Conservation (phyloP, 345 rosid genomes). For the Salix udensis region DNA sequence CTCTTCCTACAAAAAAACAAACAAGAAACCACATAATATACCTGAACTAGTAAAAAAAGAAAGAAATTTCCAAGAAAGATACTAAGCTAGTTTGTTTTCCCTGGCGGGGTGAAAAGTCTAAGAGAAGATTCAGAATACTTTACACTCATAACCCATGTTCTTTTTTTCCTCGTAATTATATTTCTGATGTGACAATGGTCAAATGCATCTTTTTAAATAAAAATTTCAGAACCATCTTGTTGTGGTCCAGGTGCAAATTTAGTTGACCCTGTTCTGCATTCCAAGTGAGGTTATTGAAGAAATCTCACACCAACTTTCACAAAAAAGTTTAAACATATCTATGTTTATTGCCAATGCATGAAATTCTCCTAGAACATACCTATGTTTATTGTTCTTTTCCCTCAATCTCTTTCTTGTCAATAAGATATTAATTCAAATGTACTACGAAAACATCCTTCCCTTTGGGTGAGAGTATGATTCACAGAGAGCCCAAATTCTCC, state of each 20-base stretch:
- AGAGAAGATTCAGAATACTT: no score
- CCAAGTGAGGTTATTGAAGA: neutral
- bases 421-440: no score
- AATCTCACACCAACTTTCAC: neutral
- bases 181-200: neutral
- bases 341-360: no score
- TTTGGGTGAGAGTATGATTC: no score
- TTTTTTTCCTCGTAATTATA: no score
- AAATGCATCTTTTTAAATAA: neutral
- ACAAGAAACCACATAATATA: neutral
- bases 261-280: neutral
- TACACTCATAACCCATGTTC: no score
- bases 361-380: neutral
- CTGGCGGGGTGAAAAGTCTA: neutral
- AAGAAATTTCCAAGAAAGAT: neutral
- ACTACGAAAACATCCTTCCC: no score
- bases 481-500: no score
- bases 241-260: neutral
- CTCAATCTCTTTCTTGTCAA: no score
- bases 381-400: no score
- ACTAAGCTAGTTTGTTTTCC: neutral
- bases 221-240: neutral
- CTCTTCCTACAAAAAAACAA: constrained; percentile 58
- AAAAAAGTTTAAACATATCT: neutral
- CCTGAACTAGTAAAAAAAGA: neutral